Evolutionary conservation across 225 moss, liverwort and hornwort species (phyloP).

Genomic region (Neckera pumila): DNA sequence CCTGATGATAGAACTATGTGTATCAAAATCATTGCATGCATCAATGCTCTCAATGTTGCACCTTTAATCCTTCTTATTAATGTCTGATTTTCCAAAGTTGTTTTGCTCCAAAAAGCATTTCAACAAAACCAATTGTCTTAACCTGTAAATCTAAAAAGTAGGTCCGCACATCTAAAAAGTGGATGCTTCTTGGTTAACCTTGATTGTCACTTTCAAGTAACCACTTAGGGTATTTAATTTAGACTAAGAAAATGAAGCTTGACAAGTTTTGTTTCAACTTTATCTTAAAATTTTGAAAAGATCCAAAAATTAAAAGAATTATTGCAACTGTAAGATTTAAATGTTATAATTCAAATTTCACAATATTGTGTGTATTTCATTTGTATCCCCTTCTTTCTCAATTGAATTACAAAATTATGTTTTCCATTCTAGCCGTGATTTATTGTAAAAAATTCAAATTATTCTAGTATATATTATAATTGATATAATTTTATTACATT

Average conservation of each 20-base stretch:
- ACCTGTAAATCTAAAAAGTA: too few species aligned
- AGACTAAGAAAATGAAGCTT: neutral
- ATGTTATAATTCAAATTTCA: neutral
- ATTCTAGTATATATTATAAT: neutral
- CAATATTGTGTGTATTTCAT: neutral
- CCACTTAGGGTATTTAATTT: neutral
- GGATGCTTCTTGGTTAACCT: accelerated
- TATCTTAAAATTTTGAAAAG: too few species aligned
- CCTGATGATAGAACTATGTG: neutral
- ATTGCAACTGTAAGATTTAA: neutral
- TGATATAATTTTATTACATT: too few species aligned
- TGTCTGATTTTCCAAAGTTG: neutral
- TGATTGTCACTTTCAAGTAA: neutral
- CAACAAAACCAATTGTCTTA: neutral
- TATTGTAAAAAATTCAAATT: neutral
- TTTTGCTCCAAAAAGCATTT: neutral
- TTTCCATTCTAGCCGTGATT: neutral
- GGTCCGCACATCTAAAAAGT: accelerated
- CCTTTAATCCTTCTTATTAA: neutral
- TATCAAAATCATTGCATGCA: neutral
- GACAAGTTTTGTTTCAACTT: neutral
- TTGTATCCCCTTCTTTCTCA: too few species aligned
- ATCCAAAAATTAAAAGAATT: neutral
- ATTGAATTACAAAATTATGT: neutral
- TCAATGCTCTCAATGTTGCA: too few species aligned